These are phyloP conservation scores for Fusarium lateritium DNA, from an alignment of 2,329 filamentous ascomycete species.

Conservation along the genomic window DNA sequence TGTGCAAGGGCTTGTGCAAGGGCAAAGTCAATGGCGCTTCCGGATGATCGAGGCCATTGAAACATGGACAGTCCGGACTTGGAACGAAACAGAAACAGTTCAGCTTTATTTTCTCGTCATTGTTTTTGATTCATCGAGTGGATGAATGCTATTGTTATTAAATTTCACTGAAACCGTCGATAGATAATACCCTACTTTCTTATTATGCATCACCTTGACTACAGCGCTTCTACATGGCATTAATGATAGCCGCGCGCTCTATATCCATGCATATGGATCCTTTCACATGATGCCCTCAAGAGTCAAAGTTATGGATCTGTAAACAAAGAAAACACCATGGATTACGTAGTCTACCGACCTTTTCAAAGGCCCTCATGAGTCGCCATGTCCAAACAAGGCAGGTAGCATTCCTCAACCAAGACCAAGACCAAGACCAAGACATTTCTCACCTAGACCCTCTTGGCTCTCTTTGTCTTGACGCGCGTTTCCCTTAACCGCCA, in stretches of 20 bases:
- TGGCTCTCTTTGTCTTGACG: slow-evolving; percentile 21
- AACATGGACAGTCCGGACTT: too few species aligned
- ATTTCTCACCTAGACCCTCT: slow-evolving; percentile 12
- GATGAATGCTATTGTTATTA: slow-evolving; percentile 11
- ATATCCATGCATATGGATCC: neutral
- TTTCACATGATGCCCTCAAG: too few species aligned
- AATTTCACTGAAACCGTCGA: neutral
- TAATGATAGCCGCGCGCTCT: slow-evolving; percentile 22
- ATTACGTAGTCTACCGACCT: neutral
- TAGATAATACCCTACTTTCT: too few species aligned
- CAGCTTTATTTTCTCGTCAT: neutral
- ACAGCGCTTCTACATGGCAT: too few species aligned
- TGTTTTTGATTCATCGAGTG: neutral
- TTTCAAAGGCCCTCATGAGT: slow-evolving; percentile 4
- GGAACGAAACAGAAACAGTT: slow-evolving; percentile 16
- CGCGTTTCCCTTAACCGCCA: slow-evolving; percentile 37
- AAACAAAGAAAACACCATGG: slow-evolving; percentile 18
- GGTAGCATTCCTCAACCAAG: slow-evolving; percentile 35
- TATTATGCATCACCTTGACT: too few species aligned
- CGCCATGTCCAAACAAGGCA: slow-evolving; percentile 14
- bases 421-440: slow-evolving; percentile 32
- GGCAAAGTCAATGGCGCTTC: slow-evolving; percentile 17
- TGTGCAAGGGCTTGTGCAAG: neutral
- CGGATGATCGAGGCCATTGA: slow-evolving; percentile 7
- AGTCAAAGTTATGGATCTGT: too few species aligned